These are phyloP conservation scores for Talinum fruticosum DNA, from an alignment of 148 eudicot genomes.

Conservation along the genomic window DNA sequence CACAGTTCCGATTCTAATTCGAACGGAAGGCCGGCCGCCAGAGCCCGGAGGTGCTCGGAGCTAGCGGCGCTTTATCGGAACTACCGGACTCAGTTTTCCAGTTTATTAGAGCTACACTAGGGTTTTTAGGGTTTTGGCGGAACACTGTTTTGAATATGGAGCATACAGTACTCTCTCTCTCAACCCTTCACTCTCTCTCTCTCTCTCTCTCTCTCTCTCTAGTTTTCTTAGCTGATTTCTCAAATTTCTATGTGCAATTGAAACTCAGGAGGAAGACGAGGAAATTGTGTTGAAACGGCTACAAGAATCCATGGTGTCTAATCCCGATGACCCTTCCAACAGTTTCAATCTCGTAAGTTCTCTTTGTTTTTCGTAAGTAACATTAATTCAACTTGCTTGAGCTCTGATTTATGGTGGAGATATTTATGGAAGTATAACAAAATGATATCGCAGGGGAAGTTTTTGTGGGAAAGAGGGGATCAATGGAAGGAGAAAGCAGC, in stretches of 20 bases:
- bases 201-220: conserved; percentile 20
- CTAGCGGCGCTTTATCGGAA: background rate
- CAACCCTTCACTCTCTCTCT: background rate
- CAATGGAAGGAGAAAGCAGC: conserved; percentile 68
- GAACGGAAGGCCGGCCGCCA: no score
- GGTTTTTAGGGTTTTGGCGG: conserved; percentile 1
- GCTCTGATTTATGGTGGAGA: background rate
- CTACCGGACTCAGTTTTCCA: background rate
- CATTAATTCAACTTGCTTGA: background rate
- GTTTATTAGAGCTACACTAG: background rate
- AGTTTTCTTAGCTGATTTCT: background rate
- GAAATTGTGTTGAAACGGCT: conserved; percentile 29
- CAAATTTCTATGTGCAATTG: background rate
- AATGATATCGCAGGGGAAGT: conserved; percentile 43
- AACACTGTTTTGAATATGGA: background rate
- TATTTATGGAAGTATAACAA: background rate
- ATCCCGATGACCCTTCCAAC: conserved; percentile 60
- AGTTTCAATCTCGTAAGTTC: conserved; percentile 53
- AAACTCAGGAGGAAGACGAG: conserved; percentile 35
- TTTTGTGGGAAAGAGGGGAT: conserved; percentile 65
- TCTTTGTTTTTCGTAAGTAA: background rate
- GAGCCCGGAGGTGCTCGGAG: background rate
- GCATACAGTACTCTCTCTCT: background rate
- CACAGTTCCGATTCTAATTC: no score
- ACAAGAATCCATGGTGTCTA: conserved; percentile 43